Evolutionary conservation across 1,284 basidiomycete genomes (phyloP).

Genomic region (Trametes sp.): DNA sequence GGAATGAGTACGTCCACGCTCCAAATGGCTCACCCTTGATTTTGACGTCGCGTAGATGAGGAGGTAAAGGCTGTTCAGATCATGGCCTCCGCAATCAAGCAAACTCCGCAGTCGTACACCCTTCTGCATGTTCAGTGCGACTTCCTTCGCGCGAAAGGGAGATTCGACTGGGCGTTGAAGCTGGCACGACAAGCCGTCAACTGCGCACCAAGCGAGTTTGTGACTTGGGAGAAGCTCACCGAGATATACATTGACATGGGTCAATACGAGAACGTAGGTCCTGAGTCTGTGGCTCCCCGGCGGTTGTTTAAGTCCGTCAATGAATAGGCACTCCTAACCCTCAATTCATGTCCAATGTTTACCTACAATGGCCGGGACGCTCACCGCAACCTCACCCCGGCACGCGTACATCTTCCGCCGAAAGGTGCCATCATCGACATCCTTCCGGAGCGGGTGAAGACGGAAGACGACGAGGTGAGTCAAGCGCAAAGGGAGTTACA

Average conservation of each 20-base stretch:
- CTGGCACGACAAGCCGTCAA: constrained; percentile 96
- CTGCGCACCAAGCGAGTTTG: constrained; percentile 96
- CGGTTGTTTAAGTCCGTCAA: background rate
- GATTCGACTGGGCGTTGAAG: constrained; percentile 89
- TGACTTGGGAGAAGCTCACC: constrained; percentile 98
- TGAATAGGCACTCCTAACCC: constrained; percentile 81
- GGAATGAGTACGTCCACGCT: constrained; percentile 87
- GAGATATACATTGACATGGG: constrained; percentile 93
- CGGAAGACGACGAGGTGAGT: constrained; percentile 84
- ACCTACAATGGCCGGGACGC: constrained; percentile 97
- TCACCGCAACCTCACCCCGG: constrained; percentile 86
- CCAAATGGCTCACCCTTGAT: background rate
- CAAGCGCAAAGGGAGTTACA: constrained; percentile 3
- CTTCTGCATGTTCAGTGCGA: constrained; percentile 95
- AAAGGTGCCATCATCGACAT: constrained; percentile 87
- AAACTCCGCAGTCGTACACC: constrained; percentile 92
- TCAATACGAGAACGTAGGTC: constrained; percentile 79
- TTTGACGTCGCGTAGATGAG: constrained; percentile 68
- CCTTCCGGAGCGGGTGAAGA: constrained; percentile 72
- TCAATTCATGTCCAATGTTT: constrained; percentile 99
- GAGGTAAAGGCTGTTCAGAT: constrained; percentile 98
- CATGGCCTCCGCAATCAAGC: constrained; percentile 85
- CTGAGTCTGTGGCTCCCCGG: too few relatives aligned
- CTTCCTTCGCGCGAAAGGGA: constrained; percentile 88
- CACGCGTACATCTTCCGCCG: constrained; percentile 88